Base-by-base conservation (phyloP, 164 flowering plant species). In the Cinnamomum chago region DNA sequence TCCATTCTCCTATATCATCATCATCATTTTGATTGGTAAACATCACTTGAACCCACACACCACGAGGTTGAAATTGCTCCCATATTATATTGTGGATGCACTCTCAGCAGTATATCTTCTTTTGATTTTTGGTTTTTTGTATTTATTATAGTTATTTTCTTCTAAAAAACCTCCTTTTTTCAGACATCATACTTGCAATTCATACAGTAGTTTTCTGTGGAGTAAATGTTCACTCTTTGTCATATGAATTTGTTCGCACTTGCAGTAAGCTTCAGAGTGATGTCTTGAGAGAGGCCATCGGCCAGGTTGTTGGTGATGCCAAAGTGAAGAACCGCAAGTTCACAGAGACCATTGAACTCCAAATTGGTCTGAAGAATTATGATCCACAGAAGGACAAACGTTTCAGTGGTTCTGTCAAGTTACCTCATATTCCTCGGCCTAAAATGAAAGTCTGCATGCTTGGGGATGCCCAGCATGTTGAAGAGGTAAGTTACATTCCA, bases 351-450 rank as follows among this genome's bases (percentile, higher is more conserved):
- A 76, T 72, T 55, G 79, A 72, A n/a, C 79, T 67, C 28, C 79
- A 72, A 67, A 76, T 76, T 72, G 79, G 72, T 11, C 58, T 76
- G 67, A 76, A 76, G 35, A 76, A 72, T 18, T 72, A 72, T 58
- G 75, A 76, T 27, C 79, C 75, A 1, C 72, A 72, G 62, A 76
- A 72, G 58, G 79, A 76, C 75, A 76, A 72, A 27, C 67, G 79
- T 72, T 76, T 76, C 35, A 76, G 72, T 72, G 87, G 89, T 12
- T 84, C 89, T 35, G 87, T 86, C 1, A 80, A 70, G 58, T 35
- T 80, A 20, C 82, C 80, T 9, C 80, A 77, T 65, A 80, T 80
- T 28, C 82, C 80, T 11, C 80, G 80, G 12, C 80, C 77, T 5
- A 77, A 80, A 51, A 77, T 80, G 82, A 80, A 74, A 65, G 73